Evolutionary conservation across 1,284 basidiomycete species (phyloP), one percentile per base, ranked within the genome.

Genomic region (Ceratobasidium sp.): DNA sequence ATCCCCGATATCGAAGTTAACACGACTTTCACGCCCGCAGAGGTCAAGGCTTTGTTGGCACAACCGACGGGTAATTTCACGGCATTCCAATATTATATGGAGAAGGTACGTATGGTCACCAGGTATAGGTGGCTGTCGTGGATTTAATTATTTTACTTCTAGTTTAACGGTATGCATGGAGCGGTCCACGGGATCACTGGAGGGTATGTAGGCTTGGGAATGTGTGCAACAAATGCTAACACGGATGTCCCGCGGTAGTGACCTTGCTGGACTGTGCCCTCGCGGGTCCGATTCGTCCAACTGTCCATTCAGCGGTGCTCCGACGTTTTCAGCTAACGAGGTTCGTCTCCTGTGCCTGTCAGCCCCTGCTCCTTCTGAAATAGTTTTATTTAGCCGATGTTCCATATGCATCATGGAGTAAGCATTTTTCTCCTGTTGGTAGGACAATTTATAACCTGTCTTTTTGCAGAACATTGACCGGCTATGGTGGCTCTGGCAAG

Each of bases 401-500:
- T 60, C 33, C 36, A 41, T 41, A 36, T 60, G 57, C 57, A 60
- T 27, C 57, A 60, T 36, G 57, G 57, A 19, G 57, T 60, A 44
- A 36, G 57, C 27, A 19, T 4, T 4, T 41, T 41, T 11, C 36
- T 11, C 36, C 36, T 11, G 36, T 41, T 11, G 36, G 11, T 5
- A 41, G 36, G 11, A 11, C 36, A n/a, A 15, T n/a, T 19, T 8
- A 2, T 66, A 22, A 22, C 33, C 22, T 15, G 11, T 41, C 11
- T 41, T 11, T 11, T 41, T 41, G 36, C 36, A 41, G 57, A 60
- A 60, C 27, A n/a, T 60, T n/a, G 57, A 60, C n/a, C 57, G 57
- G 19, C n/a, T 60, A 19, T 60, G 57, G 57, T 60, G 57, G 57
- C 33, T 60, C 14, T 60, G 57, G 57, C 57, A 60, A 44, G 57